Evolutionary conservation across 768 basidiomycete genomes (phyloP).

Genomic region (Mycena galericulata): DNA sequence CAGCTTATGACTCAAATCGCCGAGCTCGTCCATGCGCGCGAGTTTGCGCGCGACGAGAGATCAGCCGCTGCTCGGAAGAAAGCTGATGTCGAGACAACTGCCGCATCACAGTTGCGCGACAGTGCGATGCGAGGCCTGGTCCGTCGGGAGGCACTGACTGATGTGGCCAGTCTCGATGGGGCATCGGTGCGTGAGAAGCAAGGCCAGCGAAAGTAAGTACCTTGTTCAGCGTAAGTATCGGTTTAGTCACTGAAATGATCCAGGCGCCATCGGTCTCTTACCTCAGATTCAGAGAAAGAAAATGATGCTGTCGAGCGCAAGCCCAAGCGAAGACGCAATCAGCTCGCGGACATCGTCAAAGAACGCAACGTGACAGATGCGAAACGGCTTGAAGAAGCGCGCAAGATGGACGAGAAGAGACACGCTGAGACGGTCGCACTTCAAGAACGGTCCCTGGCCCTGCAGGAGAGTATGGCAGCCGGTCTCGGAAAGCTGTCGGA

Average conservation of each 20-base stretch:
- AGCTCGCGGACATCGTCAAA: conserved; percentile 11
- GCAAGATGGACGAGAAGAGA: conserved; percentile 8
- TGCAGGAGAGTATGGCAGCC: background rate
- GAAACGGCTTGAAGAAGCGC: conserved; percentile 15
- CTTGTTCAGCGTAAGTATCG: too few species aligned
- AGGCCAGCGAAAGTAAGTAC: too few species aligned
- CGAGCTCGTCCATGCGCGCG: too few species aligned
- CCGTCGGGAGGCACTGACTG: too few species aligned
- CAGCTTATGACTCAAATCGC: too few species aligned
- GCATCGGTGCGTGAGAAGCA: too few species aligned
- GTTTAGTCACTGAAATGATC: background rate
- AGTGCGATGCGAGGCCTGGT: too few species aligned
- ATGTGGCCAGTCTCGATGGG: too few species aligned
- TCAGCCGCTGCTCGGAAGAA: too few species aligned
- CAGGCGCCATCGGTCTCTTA: background rate
- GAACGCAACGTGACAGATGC: conserved; percentile 9
- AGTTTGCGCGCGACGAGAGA: too few species aligned
- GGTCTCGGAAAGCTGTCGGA: background rate
- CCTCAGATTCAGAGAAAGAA: conserved; percentile 19
- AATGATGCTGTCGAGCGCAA: conserved; percentile 1
- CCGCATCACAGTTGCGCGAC: too few species aligned
- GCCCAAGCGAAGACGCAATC: conserved; percentile 12
- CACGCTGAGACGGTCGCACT: conserved; percentile 13
- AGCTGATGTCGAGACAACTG: too few species aligned
- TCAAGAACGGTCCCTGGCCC: background rate